Percentiles rank a stretch among this genome's conserved stretches.
Evolutionary conservation across 2,329 filamentous ascomycete species (phyloP).

Genomic region (Paraphoma chrysanthemicola): DNA sequence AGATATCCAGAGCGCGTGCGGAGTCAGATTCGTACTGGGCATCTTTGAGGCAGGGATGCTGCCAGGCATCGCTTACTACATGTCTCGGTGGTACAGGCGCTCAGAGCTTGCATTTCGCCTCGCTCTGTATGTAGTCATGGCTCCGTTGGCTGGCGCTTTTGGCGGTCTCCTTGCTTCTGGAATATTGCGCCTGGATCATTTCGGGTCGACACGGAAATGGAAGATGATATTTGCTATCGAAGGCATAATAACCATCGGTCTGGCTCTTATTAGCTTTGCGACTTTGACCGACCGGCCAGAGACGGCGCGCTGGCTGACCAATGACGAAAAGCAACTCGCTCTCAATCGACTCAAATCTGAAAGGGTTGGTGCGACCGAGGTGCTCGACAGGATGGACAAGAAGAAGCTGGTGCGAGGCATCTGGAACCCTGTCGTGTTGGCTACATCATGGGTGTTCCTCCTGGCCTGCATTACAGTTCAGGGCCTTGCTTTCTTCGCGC

Average conservation of each 20-base stretch:
- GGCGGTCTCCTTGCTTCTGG: constrained; percentile 69
- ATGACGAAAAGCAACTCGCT: constrained; percentile 71
- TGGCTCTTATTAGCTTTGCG: constrained; percentile 67
- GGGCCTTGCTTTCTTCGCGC: constrained; percentile 72
- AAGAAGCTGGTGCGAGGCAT: constrained; percentile 68
- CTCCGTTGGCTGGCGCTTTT: constrained; percentile 73
- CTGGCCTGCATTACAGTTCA: constrained; percentile 75
- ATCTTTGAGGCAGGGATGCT: constrained; percentile 77
- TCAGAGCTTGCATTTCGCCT: constrained; percentile 72
- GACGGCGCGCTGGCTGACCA: constrained; percentile 70
- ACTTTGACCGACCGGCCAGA: constrained; percentile 73
- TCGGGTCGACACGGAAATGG: constrained; percentile 66
- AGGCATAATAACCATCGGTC: constrained; percentile 66
- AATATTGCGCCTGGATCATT: constrained; percentile 67
- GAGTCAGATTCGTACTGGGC: constrained; percentile 70
- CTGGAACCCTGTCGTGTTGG: constrained; percentile 67
- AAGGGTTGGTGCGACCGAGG: constrained; percentile 66
- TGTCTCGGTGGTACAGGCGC: constrained; percentile 75
- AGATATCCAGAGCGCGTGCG: constrained; percentile 59
- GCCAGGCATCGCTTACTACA: constrained; percentile 76
- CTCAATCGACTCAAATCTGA: constrained; percentile 73
- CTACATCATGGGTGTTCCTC: constrained; percentile 65
- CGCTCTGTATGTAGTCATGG: constrained; percentile 73
- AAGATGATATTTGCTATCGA: constrained; percentile 77
- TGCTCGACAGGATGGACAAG: constrained; percentile 68